phyloP scores from a whole-genome alignment of 2,329 filamentous ascomycete genomes.

The Saccharata proteae region DNA sequence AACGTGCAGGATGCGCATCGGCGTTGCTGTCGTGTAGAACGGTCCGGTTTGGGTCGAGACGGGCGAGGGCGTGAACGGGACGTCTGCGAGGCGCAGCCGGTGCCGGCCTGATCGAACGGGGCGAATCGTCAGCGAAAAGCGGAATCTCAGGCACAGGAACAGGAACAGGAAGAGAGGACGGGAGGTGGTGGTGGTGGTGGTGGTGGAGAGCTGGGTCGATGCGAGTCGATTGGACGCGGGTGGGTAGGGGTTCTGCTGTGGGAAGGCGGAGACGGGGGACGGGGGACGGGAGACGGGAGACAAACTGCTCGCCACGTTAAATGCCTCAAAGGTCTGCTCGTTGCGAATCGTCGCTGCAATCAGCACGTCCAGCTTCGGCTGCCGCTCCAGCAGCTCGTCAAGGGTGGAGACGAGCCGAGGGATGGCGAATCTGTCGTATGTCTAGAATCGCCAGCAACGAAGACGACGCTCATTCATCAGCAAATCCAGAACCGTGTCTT shows the following conservation, averaged over 20 bases:
- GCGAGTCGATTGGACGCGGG: slow-evolving; percentile 1
- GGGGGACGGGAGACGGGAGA: slow-evolving; percentile 12
- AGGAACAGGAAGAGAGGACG: slow-evolving; percentile 9
- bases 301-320: slow-evolving; percentile 46
- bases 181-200: too few species aligned
- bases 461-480: slow-evolving; percentile 10
- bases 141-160: slow-evolving; percentile 1
- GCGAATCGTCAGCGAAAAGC: slow-evolving; percentile 7
- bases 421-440: slow-evolving; percentile 56
- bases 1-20: slow-evolving; percentile 39
- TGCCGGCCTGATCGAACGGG: slow-evolving; percentile 27
- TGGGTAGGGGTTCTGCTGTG: slow-evolving; percentile 11
- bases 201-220: too few species aligned
- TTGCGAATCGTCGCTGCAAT: slow-evolving; percentile 64
- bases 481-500: slow-evolving; percentile 1
- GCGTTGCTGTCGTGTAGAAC: slow-evolving; percentile 50
- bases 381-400: slow-evolving; percentile 46
- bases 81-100: slow-evolving; percentile 20
- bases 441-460: slow-evolving; percentile 33
- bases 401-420: slow-evolving; percentile 54
- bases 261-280: slow-evolving; percentile 17
- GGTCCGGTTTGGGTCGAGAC: slow-evolving; percentile 43
- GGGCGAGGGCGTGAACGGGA: slow-evolving; percentile 20
- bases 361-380: slow-evolving; percentile 45
- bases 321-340: slow-evolving; percentile 52